Conservation (phyloP, 345 rosid genomes). For the Capsella bursapastoris region DNA sequence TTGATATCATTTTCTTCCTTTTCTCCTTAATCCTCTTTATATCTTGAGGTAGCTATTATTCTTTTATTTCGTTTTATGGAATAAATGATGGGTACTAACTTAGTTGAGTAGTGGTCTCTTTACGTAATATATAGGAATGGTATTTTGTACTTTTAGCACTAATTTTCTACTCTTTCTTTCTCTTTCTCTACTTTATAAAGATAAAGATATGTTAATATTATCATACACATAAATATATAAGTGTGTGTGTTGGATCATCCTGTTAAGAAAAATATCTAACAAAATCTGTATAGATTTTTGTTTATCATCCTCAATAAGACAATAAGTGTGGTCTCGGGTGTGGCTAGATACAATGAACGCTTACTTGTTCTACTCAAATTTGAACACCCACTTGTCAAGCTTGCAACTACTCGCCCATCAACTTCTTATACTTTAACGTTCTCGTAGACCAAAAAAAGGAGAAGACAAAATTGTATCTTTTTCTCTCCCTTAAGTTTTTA, state of each 20-base stretch:
- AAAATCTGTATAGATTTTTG: background rate
- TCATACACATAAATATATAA: background rate
- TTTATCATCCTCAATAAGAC: conserved; percentile 4
- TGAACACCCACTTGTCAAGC: conserved; percentile 62
- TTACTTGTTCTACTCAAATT: conserved; percentile 76
- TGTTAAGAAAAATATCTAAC: conserved; percentile 34
- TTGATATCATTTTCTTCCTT: conserved; percentile 8
- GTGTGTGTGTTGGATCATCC: conserved; percentile 1
- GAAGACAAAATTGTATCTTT: background rate
- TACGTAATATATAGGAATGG: conserved; percentile 47
- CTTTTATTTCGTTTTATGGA: conserved; percentile 54
- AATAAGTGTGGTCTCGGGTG: conserved; percentile 39
- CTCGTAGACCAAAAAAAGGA: background rate
- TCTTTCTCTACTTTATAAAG: conserved; percentile 33
- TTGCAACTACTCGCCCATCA: conserved; percentile 41
- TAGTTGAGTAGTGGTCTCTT: conserved; percentile 36
- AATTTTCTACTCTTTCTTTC: conserved; percentile 13
- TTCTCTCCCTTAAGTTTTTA: background rate
- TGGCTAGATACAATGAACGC: conserved; percentile 52
- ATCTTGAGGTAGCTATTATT: background rate
- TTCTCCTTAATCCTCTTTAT: background rate
- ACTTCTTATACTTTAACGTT: conserved; percentile 36
- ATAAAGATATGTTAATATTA: conserved; percentile 23
- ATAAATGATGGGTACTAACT: conserved; percentile 48
- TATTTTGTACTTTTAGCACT: conserved; percentile 57